Evolutionary conservation across 2,329 filamentous ascomycete species (phyloP), one percentile per base, ranked within the genome.

Genomic region (Proliferodiscus dingleyae): DNA sequence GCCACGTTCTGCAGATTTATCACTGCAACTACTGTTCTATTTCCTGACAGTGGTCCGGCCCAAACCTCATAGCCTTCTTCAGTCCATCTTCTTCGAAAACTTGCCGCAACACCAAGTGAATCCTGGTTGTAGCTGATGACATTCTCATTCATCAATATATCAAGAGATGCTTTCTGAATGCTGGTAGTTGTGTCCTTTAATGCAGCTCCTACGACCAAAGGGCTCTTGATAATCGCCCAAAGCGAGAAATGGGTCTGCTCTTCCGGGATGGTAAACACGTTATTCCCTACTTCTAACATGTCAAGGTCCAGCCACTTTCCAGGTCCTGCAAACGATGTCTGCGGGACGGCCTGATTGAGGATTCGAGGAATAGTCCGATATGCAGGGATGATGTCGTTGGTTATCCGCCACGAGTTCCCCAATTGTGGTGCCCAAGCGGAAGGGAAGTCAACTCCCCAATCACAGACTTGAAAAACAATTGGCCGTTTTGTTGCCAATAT

Each of bases 231-330:
- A 15, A 70, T 66, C 26, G 64, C 63, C 68, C 67, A 70, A 8
- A 70, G 44, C 3, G 63, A 62, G 47, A 71, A 70, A 52, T 70
- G 68, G 0, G 66, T 69, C 47, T 68, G 60, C 37, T 70, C 66
- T 47, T 71, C 67, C 0, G 61, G 39, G 0, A 51, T 53, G 0
- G 59, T 68, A 3, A 69, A 60, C 4, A 68, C 48, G 8, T 59
- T 54, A 19, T 68, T 68, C 0, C 68, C 68, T 16, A 71, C 55
- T 43, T 61, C 56, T 16, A 71, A 47, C 68, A 71, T 71, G 50
- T 71, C 68, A n/a, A 69, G 59, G 57, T 71, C 69, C 1, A 66
- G 59, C 62, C 66, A 71, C 22, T 64, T 61, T 1, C 66, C 68
- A 0, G 65, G 63, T 0, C 60, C 62, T 0, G 68, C 64, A 40